Evolutionary conservation across 345 rosid species (phyloP).

Genomic region (Psidium friedrichsthalianum): DNA sequence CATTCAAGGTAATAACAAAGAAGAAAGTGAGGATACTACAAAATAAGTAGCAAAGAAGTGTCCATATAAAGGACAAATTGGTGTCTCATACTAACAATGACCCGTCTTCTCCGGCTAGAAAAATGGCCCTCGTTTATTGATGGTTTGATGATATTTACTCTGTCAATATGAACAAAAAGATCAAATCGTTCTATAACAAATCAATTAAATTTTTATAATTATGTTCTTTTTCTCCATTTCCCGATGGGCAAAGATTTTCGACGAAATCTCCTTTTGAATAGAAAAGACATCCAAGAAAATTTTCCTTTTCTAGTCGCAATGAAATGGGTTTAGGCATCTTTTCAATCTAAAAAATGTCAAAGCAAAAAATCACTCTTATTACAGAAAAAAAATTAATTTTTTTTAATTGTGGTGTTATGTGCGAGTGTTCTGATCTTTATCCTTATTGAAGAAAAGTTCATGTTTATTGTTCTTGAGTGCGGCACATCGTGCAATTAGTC

Average conservation of each 20-base stretch:
- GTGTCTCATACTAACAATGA: too few relatives aligned
- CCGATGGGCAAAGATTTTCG: neutral
- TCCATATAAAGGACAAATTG: neutral
- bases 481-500: neutral
- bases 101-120: too few relatives aligned
- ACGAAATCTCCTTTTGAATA: neutral
- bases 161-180: neutral
- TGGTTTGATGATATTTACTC: neutral
- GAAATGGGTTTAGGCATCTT: neutral
- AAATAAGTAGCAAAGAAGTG: neutral
- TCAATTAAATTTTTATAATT: neutral
- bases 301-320: neutral
- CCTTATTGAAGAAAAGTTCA: neutral
- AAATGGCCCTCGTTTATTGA: too few relatives aligned
- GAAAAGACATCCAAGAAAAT: neutral
- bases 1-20: neutral
- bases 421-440: neutral
- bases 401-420: neutral
- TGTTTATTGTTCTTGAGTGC: too few relatives aligned
- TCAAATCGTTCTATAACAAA: neutral
- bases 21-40: neutral
- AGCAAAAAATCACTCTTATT: neutral
- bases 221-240: neutral
- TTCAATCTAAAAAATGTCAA: neutral
- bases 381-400: too few relatives aligned